Percentiles rank a stretch among this genome's conserved stretches.
Conservation (phyloP, 1,284 basidiomycete species). For the Sphaerobolus stellatus region DNA sequence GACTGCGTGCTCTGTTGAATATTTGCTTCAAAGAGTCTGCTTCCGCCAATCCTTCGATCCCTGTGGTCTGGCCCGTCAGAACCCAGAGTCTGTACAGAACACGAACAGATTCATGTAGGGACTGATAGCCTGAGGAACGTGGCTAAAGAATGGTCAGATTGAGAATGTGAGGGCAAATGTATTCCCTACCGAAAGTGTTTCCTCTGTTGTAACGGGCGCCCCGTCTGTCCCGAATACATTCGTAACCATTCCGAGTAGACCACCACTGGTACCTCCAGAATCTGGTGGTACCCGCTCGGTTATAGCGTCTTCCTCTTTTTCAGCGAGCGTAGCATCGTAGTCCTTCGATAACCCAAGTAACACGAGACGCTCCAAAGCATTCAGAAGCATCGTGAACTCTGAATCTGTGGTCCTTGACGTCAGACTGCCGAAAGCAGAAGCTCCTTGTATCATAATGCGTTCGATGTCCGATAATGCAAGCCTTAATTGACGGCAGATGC, state of each 20-base stretch:
- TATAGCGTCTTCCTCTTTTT: slow-evolving; percentile 60
- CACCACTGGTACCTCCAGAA: slow-evolving; percentile 53
- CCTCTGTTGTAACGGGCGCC: slow-evolving; percentile 43
- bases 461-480: slow-evolving; percentile 56
- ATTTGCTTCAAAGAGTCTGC: slow-evolving; percentile 63
- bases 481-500: slow-evolving; percentile 75
- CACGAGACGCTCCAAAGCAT: slow-evolving; percentile 79
- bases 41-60: slow-evolving; percentile 47
- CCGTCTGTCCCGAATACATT: slow-evolving; percentile 74
- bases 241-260: slow-evolving; percentile 75
- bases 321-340: slow-evolving; percentile 40
- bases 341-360: slow-evolving; percentile 54
- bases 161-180: slow-evolving; percentile 11
- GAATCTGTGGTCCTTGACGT: slow-evolving; percentile 60
- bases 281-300: slow-evolving; percentile 45
- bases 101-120: slow-evolving; percentile 69
- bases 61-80: slow-evolving; percentile 33
- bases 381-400: slow-evolving; percentile 81
- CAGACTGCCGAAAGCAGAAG: slow-evolving; percentile 38
- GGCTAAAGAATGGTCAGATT: slow-evolving; percentile 39
- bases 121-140: slow-evolving; percentile 67
- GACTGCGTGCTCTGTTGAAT: slow-evolving; percentile 59
- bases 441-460: slow-evolving; percentile 36
- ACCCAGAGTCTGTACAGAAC: slow-evolving; percentile 69
- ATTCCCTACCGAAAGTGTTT: slow-evolving; percentile 54